These are phyloP conservation scores for Nepenthes mirabilis DNA, from an alignment of 148 eudicot species.

Conservation along the genomic window DNA sequence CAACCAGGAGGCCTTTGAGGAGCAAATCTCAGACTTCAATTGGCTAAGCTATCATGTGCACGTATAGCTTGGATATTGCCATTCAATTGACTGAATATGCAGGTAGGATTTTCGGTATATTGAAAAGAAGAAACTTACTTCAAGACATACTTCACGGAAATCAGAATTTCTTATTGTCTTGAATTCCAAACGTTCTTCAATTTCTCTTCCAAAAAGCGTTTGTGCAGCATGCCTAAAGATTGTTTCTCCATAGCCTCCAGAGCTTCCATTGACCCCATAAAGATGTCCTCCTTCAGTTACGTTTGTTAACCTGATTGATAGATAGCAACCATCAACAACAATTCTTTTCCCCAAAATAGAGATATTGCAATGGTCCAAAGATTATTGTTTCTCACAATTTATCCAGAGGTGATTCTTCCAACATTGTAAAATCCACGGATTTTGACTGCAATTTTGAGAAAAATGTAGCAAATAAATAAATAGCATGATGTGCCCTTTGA, in stretches of 20 bases:
- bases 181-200: slow-evolving; percentile 58
- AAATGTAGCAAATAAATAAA: background rate
- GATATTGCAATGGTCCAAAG: background rate
- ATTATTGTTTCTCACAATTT: slow-evolving; percentile 39
- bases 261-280: slow-evolving; percentile 77
- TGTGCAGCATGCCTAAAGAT: slow-evolving; percentile 69
- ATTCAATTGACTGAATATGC: slow-evolving; percentile 1
- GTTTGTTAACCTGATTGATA: slow-evolving; percentile 52
- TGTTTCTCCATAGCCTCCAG: slow-evolving; percentile 95
- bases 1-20: too few species aligned
- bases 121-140: slow-evolving; percentile 41
- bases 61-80: too few species aligned
- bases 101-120: background rate
- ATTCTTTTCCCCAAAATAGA: background rate
- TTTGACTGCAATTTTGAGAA: slow-evolving; percentile 39
- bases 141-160: slow-evolving; percentile 71
- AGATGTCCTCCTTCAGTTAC: slow-evolving; percentile 70
- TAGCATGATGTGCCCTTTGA: background rate
- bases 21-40: too few species aligned
- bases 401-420: slow-evolving; percentile 87
- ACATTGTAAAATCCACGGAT: slow-evolving; percentile 51
- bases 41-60: too few species aligned
- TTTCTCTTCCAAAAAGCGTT: slow-evolving; percentile 53
- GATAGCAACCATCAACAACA: background rate
- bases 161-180: slow-evolving; percentile 66